These are phyloP conservation scores for Claviceps maximensis DNA, from an alignment of 2,329 filamentous ascomycete species.

Conservation along the genomic window DNA sequence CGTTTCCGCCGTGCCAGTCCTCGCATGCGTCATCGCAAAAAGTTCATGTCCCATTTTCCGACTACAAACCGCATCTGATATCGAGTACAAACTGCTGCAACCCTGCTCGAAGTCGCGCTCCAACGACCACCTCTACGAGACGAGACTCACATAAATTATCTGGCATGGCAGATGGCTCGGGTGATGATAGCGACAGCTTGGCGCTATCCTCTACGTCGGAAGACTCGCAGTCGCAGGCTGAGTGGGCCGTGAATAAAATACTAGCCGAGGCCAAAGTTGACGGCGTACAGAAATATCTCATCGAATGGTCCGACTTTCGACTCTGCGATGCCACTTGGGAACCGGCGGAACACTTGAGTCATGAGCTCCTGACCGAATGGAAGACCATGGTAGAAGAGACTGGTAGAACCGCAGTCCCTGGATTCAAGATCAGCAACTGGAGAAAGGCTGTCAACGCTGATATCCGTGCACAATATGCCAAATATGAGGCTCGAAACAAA, in stretches of 20 bases:
- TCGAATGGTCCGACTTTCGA: constrained; percentile 24
- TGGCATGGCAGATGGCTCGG: background rate
- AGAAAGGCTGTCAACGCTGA: constrained; percentile 18
- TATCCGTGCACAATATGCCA: constrained; percentile 17
- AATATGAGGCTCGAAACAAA: constrained; percentile 30
- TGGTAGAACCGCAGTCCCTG: constrained; percentile 17
- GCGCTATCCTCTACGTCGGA: constrained; percentile 22
- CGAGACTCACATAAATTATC: background rate
- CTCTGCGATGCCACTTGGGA: constrained; percentile 35
- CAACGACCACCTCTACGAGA: background rate
- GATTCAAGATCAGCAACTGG: constrained; percentile 27
- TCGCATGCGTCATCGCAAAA: background rate
- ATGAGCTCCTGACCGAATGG: constrained; percentile 30
- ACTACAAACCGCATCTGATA: background rate
- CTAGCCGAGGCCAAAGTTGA: constrained; percentile 29
- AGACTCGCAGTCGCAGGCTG: constrained; percentile 21
- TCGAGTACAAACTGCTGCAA: background rate
- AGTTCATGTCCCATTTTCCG: background rate
- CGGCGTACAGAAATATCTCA: constrained; percentile 18
- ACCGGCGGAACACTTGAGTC: constrained; percentile 28
- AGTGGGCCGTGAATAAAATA: constrained; percentile 39
- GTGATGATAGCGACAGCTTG: constrained; percentile 13
- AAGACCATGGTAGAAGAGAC: constrained; percentile 24
- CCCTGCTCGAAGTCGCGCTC: background rate
- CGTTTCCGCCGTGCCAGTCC: background rate